Conservation (phyloP, 805 yeast species). For the Ogataea paradorogensis region DNA sequence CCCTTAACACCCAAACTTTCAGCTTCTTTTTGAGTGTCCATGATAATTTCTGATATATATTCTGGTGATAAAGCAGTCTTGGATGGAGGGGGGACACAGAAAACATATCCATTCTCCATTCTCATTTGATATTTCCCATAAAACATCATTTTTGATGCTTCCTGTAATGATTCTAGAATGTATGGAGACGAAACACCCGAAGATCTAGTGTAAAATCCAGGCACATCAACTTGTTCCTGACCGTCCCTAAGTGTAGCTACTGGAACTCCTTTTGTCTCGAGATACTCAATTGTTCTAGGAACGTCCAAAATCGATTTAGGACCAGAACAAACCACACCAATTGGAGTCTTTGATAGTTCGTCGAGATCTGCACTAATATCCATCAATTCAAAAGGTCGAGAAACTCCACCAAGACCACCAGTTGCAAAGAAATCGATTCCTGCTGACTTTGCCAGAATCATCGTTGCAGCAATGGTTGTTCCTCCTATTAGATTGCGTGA, state of each 20-base stretch:
- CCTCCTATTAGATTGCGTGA: slow-evolving; percentile 70
- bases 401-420: slow-evolving; percentile 93
- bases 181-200: slow-evolving; percentile 74
- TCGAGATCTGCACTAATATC: slow-evolving; percentile 87
- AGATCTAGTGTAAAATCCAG: slow-evolving; percentile 79
- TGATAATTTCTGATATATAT: slow-evolving; percentile 54
- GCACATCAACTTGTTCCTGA: slow-evolving; percentile 46
- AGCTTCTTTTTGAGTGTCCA: slow-evolving; percentile 58
- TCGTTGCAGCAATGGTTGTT: slow-evolving; percentile 85
- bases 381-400: slow-evolving; percentile 69
- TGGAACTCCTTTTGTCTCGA: slow-evolving; percentile 89
- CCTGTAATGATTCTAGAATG: slow-evolving; percentile 46
- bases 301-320: slow-evolving; percentile 86
- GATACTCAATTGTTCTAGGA: slow-evolving; percentile 74
- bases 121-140: slow-evolving; percentile 45
- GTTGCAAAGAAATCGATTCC: slow-evolving; percentile 87
- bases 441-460: slow-evolving; percentile 72
- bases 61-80: slow-evolving; percentile 54
- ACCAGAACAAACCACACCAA: slow-evolving; percentile 89
- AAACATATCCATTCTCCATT: slow-evolving; percentile 64
- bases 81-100: slow-evolving; percentile 80
- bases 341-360: slow-evolving; percentile 78
- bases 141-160: slow-evolving; percentile 63
- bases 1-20: slow-evolving; percentile 53
- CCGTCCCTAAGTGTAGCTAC: slow-evolving; percentile 56